These are phyloP conservation scores for Saussurea involucrata DNA, from an alignment of 129 eudicot genomes.

Conservation along the genomic window DNA sequence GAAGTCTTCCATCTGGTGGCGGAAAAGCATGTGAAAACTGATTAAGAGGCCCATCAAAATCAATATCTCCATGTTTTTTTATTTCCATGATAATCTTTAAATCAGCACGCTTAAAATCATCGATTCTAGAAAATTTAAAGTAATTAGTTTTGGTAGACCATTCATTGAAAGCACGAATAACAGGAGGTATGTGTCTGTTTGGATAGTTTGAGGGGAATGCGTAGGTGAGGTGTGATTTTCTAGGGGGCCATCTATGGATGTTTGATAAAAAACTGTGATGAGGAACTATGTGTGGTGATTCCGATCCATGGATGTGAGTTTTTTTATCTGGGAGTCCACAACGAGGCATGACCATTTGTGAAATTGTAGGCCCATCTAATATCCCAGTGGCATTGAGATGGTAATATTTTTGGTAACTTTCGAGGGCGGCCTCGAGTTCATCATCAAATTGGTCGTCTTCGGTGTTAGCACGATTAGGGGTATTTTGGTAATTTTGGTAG, in stretches of 20 bases:
- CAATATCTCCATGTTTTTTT: not conserved
- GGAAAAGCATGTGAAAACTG: not conserved
- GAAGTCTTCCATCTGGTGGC: not conserved
- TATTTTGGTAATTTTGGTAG: conserved; percentile 8
- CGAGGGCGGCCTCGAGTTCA: conserved; percentile 18
- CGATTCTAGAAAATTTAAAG: not conserved
- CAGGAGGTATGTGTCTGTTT: not conserved
- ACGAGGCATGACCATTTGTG: conserved; percentile 15
- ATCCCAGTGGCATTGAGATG: conserved; percentile 1
- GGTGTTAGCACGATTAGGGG: not conserved
- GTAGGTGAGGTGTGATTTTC: not conserved
- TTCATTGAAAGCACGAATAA: not conserved
- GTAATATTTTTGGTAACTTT: conserved; percentile 19
- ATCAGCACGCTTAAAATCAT: not conserved
- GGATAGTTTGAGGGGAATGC: not conserved
- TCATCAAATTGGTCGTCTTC: conserved; percentile 10
- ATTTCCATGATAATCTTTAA: not conserved
- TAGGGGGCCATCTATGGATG: not conserved
- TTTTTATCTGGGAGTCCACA: conserved; percentile 7
- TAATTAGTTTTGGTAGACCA: not conserved
- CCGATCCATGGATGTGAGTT: not conserved
- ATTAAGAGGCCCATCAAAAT: not conserved
- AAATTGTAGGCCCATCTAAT: conserved; percentile 5
- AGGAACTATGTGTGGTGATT: not conserved
- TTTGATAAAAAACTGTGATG: not conserved